Evolutionary conservation across 2,329 filamentous ascomycete species (phyloP).

Genomic region (Daldinia sp.): DNA sequence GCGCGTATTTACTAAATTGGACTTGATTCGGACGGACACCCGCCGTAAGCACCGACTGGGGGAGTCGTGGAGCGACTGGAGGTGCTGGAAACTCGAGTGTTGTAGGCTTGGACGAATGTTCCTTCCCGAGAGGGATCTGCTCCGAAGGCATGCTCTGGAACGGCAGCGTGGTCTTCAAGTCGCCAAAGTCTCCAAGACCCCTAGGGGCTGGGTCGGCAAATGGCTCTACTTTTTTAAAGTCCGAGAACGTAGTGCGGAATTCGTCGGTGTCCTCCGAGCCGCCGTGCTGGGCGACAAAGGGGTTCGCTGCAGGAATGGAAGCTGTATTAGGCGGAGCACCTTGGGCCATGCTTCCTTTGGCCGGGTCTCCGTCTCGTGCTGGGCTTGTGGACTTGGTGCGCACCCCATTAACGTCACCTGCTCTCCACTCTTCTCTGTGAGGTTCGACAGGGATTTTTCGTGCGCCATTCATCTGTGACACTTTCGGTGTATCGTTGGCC

Average conservation of each 20-base stretch:
- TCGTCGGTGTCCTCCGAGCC: constrained; percentile 70
- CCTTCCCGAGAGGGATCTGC: constrained; percentile 54
- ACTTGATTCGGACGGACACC: constrained; percentile 58
- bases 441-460: constrained; percentile 71
- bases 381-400: constrained; percentile 40
- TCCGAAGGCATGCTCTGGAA: constrained; percentile 66
- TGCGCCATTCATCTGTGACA: constrained; percentile 51
- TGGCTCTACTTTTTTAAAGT: constrained; percentile 68
- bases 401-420: constrained; percentile 59
- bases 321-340: constrained; percentile 36
- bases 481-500: constrained; percentile 46
- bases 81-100: constrained; percentile 61
- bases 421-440: constrained; percentile 69
- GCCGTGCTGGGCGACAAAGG: constrained; percentile 53
- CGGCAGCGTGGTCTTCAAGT: constrained; percentile 68
- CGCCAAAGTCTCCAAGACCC: constrained; percentile 66
- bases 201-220: constrained; percentile 59
- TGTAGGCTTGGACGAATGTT: constrained; percentile 52
- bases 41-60: constrained; percentile 57
- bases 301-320: constrained; percentile 40
- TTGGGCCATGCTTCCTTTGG: constrained; percentile 44
- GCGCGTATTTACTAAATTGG: constrained; percentile 65
- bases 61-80: constrained; percentile 64
- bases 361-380: constrained; percentile 41
- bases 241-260: constrained; percentile 65